Evolutionary conservation across 306 rosid species (phyloP).

Genomic region (Sphenostylis stenocarpa): DNA sequence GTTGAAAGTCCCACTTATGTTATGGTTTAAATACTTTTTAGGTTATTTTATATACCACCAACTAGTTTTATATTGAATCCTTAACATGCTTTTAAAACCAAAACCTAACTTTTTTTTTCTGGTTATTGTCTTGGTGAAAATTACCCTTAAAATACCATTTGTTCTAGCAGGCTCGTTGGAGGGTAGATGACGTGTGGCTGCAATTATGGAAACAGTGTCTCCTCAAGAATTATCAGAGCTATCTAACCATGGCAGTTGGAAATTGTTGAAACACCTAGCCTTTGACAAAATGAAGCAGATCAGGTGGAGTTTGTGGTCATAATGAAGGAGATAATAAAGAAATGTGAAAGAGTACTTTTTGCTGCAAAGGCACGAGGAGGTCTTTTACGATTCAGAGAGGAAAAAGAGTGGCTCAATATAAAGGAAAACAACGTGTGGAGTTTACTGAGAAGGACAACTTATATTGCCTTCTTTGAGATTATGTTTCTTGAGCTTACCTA

Average conservation of each 20-base stretch:
- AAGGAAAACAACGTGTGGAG: conserved; percentile 14
- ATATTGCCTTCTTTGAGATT: conserved; percentile 1
- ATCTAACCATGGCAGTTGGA: background rate
- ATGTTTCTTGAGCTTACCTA: background rate
- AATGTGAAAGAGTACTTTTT: conserved; percentile 28
- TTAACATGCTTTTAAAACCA: too few relatives aligned
- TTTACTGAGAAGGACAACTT: background rate
- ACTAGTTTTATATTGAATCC: too few relatives aligned
- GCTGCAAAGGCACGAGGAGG: conserved; percentile 18
- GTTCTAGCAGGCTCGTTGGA: too few relatives aligned
- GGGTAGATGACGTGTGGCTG: too few relatives aligned
- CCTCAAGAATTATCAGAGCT: background rate
- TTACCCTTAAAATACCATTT: too few relatives aligned
- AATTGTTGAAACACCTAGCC: conserved; percentile 15
- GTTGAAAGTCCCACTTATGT: too few relatives aligned
- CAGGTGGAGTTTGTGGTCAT: background rate
- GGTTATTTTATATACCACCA: too few relatives aligned
- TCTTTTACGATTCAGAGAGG: background rate
- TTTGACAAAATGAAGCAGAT: background rate
- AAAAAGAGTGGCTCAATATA: background rate
- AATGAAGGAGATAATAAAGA: conserved; percentile 24
- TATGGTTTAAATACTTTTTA: too few relatives aligned
- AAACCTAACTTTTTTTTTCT: too few relatives aligned
- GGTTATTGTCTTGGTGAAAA: too few relatives aligned
- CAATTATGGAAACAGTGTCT: background rate